Percentiles rank a stretch among this genome's conserved stretches.
phyloP scores from a whole-genome alignment of 2,329 filamentous ascomycete species.

The Ceratocystis alfenasii region DNA sequence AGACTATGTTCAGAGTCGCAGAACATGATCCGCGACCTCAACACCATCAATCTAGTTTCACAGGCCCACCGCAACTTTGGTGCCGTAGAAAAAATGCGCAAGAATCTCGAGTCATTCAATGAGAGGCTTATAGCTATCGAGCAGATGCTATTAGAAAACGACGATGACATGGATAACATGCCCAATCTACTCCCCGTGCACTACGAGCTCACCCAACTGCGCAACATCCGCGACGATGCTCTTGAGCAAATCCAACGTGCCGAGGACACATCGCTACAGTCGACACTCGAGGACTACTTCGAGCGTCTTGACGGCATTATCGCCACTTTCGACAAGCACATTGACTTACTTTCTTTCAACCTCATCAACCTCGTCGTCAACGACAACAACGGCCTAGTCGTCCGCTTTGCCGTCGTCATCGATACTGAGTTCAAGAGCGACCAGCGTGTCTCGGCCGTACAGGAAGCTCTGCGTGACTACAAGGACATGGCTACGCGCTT shows the following conservation, averaged over 20 bases:
- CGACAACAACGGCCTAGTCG: constrained; percentile 80
- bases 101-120: constrained; percentile 78
- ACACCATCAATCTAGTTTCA: constrained; percentile 79
- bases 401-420: constrained; percentile 81
- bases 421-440: constrained; percentile 96
- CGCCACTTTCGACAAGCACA: constrained; percentile 90
- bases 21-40: constrained; percentile 94
- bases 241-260: constrained; percentile 87
- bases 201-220: constrained; percentile 79
- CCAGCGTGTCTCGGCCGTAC: constrained; percentile 75
- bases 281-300: constrained; percentile 84
- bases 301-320: constrained; percentile 73
- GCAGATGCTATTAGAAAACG: constrained; percentile 67
- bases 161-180: constrained; percentile 77
- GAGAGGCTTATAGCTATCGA: constrained; percentile 65
- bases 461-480: constrained; percentile 91
- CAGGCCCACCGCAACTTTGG: constrained; percentile 95
- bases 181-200: constrained; percentile 81
- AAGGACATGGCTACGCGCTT: constrained; percentile 87
- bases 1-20: constrained; percentile 93
- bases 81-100: constrained; percentile 85
- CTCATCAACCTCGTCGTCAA: constrained; percentile 75
- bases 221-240: constrained; percentile 90
- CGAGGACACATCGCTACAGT: constrained; percentile 60
- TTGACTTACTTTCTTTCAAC: constrained; percentile 78